Base-by-base conservation (phyloP, 495 filamentous ascomycete species). In the Aspergillus egyptiacus region DNA sequence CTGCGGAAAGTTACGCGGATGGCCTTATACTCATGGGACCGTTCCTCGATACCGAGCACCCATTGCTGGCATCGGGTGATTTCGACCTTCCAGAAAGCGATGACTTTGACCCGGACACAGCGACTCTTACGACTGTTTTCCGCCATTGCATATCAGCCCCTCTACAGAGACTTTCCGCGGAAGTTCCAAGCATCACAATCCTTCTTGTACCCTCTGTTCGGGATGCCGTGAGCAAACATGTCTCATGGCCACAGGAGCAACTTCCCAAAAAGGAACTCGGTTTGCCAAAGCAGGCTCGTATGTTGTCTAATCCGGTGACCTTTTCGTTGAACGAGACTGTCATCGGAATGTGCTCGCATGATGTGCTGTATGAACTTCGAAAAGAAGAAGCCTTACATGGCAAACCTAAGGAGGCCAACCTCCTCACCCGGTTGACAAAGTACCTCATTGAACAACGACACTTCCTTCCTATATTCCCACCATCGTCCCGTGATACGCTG, bases 21-120 rank as follows among this genome's bases (percentile, higher is more conserved):
- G 78, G 79, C n/a, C 64, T 97, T 24, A 75, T 97, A 13, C 73
- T 98, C 19, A 67, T 79, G 35, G 93, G 93, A 0, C 93, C 93
- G 2, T 95, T 97, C 62, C 73, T 98, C 46, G 93, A 97, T 61
- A 71, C 81, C 34, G 89, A 94, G 51, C 93, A 98, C 58, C 91
- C 93, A 3, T 70, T 93, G n/a, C 76, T 98, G 40, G 83, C 85
- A 45, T 77, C 83, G 2, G 93, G 93, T 17, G 89, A 95, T 59
- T 95, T 95, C 57, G 91, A 95, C 56, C 77, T 96, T 19, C 90
- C 88, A 4, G 80, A 87, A 3, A 78, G 84, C 46, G 69, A 81
- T n/a, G 66, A 72, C 11, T 66, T 81, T 41, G 82, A 91, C 32
- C 81, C 85, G 0, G 87, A 91, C 60, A 81, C 80, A 2, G 83